These are phyloP conservation scores for Myrica gale DNA, from an alignment of 306 rosid genomes.

Conservation along the genomic window DNA sequence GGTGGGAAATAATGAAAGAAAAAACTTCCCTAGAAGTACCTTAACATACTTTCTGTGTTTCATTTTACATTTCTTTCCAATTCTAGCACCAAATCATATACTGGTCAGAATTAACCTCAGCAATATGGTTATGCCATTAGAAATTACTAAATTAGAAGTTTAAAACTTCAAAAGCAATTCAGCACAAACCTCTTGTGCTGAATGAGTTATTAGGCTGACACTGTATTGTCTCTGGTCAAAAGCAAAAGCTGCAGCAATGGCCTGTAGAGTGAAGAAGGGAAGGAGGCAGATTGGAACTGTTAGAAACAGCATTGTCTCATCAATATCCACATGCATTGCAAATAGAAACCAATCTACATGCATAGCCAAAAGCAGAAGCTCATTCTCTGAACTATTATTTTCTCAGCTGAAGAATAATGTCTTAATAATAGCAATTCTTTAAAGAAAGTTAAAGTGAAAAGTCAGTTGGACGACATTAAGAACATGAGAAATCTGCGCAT, in stretches of 20 bases:
- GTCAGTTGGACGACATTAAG: too few relatives aligned
- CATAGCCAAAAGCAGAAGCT: neutral
- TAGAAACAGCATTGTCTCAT: neutral
- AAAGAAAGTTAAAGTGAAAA: too few relatives aligned
- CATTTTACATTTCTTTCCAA: too few relatives aligned
- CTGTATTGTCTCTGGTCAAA: conserved; percentile 55
- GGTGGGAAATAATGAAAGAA: too few relatives aligned
- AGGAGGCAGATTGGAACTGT: neutral
- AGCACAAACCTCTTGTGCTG: conserved; percentile 57
- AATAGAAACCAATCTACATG: neutral
- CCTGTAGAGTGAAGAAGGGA: conserved; percentile 40
- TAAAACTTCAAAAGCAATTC: conserved; percentile 9
- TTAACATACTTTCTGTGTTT: neutral
- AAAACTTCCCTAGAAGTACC: too few relatives aligned
- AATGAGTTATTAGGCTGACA: conserved; percentile 62
- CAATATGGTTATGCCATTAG: neutral
- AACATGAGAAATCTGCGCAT: neutral
- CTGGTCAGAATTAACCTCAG: neutral
- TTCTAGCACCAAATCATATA: neutral
- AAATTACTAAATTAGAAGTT: neutral
- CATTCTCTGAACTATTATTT: neutral
- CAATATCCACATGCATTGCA: neutral
- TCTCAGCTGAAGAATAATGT: neutral
- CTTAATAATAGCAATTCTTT: neutral
- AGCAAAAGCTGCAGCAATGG: conserved; percentile 70